Evolutionary conservation across 345 rosid species (phyloP), one percentile per base, ranked within the genome.

Genomic region (Aquilaria yunnanensis): DNA sequence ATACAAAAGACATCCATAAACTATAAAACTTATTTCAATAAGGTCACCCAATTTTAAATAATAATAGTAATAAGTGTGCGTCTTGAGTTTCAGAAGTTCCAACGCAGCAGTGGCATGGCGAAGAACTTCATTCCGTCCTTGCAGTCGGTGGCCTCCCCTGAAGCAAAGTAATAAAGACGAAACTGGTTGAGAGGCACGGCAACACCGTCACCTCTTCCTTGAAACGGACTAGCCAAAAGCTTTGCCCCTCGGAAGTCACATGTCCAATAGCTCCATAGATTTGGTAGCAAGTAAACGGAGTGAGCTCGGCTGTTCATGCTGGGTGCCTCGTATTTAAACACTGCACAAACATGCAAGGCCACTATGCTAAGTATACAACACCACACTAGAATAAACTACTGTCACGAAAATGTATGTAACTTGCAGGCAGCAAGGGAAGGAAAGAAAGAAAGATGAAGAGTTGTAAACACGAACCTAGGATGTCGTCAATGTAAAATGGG

Each of bases 91-190:
- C 23, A 23, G 23, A 23, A 23, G 23, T 23, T 23, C 23, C 23
- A 45, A 45, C 72, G 87, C 33, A 70, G 64, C 58, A 74, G 37
- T 2, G 94, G 89, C 72, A 71, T 51, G 56, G 81, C 71, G 23
- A 72, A 66, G 66, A 91, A 81, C 81, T 86, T 88, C 62, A 62
- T 63, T 12, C 94, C 96, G 32, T 73, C 64, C 49, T 46, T 77
- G 72, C 97, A 88, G 10, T 88, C 92, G 0, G 66, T 67, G 4
- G 64, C 75, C 56, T 74, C 86, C 0, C 89, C 96, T 30, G 94
- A 91, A 2, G 94, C 84, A 29, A 88, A 81, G 74, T 70, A 86
- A 78, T 81, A 67, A 50, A 86, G 83, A 56, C 60, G 56, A 85
- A 81, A 67, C 52, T 69, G 56, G 10, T 55, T 65, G 13, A 88